These are phyloP conservation scores for Fusarium hainanense DNA, from an alignment of 2,329 filamentous ascomycete species.

Conservation along the genomic window DNA sequence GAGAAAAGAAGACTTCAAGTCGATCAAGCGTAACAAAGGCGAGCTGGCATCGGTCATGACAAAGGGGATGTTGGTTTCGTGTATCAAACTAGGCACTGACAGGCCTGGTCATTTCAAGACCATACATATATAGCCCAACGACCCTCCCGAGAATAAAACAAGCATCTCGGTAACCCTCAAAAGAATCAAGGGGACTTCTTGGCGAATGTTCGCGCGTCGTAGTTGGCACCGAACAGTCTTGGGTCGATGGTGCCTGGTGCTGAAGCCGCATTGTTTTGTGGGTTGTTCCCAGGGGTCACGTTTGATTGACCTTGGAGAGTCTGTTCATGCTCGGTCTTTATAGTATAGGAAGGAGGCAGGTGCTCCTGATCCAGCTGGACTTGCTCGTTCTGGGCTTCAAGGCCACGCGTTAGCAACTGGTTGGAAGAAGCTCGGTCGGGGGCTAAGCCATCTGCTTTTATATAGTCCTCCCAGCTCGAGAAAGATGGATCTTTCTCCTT, in stretches of 20 bases:
- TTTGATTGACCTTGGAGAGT: too few relatives aligned
- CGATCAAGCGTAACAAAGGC: neutral
- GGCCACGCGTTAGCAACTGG: neutral
- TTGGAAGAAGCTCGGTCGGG: neutral
- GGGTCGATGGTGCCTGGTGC: neutral
- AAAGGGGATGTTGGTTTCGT: too few relatives aligned
- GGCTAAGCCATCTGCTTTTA: conserved; percentile 4
- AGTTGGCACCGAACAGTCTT: neutral
- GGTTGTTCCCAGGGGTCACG: too few relatives aligned
- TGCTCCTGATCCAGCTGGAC: neutral
- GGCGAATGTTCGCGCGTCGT: neutral
- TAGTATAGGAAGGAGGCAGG: too few relatives aligned
- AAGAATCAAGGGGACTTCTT: neutral
- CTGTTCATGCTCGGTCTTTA: too few relatives aligned
- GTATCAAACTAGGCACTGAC: neutral
- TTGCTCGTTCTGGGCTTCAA: neutral
- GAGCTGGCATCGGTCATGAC: neutral
- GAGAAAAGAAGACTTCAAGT: neutral
- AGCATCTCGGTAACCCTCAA: neutral
- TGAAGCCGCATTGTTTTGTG: too few relatives aligned
- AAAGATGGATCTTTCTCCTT: neutral
- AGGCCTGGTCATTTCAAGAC: neutral
- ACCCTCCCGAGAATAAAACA: too few relatives aligned
- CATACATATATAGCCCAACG: too few relatives aligned
- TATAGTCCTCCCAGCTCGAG: conserved; percentile 1